Conservation (phyloP, 1,284 basidiomycete species). For the Coniophora puteana region DNA sequence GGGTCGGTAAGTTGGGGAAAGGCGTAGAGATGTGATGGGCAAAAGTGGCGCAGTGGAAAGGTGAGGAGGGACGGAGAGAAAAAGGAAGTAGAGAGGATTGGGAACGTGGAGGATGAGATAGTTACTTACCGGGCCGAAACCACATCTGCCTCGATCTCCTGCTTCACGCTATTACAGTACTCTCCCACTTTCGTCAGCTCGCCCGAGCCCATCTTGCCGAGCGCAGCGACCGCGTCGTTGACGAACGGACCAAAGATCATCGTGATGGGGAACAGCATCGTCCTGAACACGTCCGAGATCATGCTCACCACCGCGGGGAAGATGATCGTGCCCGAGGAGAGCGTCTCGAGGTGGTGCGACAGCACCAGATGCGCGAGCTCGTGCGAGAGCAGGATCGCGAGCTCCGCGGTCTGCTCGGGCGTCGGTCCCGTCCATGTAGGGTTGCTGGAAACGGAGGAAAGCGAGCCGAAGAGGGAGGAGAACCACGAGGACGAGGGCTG, state of each 20-base stretch:
- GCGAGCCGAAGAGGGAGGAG: slow-evolving; percentile 43
- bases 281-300: slow-evolving; percentile 67
- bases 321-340: slow-evolving; percentile 79
- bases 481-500: slow-evolving; percentile 37
- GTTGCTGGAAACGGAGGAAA: slow-evolving; percentile 29
- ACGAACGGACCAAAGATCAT: slow-evolving; percentile 89
- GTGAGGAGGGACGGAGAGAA: no score
- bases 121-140: slow-evolving; percentile 74
- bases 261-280: slow-evolving; percentile 81
- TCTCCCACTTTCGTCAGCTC: slow-evolving; percentile 71
- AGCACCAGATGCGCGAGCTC: slow-evolving; percentile 86
- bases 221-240: slow-evolving; percentile 82
- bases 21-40: slow-evolving; percentile 3
- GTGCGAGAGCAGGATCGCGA: slow-evolving; percentile 84
- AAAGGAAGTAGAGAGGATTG: slow-evolving; percentile 2
- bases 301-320: slow-evolving; percentile 79
- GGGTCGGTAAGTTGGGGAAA: no score
- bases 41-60: background rate
- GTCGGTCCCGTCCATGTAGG: slow-evolving; percentile 56
- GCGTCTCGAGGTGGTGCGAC: slow-evolving; percentile 85
- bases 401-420: slow-evolving; percentile 74
- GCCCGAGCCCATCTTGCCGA: slow-evolving; percentile 71
- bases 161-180: slow-evolving; percentile 67
- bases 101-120: background rate
- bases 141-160: slow-evolving; percentile 89